phyloP scores from a whole-genome alignment of 441 rosid species.

The Euphorbia schlechtendalii region DNA sequence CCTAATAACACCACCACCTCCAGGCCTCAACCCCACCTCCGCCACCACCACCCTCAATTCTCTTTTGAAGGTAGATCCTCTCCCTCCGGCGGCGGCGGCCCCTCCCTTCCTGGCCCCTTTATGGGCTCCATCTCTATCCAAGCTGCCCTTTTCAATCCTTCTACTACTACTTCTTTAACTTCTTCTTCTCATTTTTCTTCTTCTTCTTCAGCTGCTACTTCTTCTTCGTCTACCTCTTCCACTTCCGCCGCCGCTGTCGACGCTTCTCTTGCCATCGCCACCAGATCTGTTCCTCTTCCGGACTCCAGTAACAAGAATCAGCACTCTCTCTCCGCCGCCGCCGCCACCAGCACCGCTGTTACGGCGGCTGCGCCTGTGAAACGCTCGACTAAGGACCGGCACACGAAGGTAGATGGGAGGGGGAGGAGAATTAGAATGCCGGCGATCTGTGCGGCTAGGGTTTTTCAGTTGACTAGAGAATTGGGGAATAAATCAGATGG shows the following conservation, averaged over 20 bases:
- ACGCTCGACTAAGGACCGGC: constrained; percentile 63
- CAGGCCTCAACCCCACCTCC: constrained; percentile 22
- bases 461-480: constrained; percentile 73
- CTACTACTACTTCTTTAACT: constrained; percentile 13
- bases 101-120: constrained; percentile 17
- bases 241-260: too few relatives aligned
- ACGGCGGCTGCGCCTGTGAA: constrained; percentile 25
- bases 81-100: constrained; percentile 9
- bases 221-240: too few relatives aligned
- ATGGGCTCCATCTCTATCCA: constrained; percentile 39
- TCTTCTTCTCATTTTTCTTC: constrained; percentile 15
- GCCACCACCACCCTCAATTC: constrained; percentile 23
- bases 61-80: constrained; percentile 32
- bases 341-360: neutral
- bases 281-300: constrained; percentile 49
- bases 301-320: constrained; percentile 28
- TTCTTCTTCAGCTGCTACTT: constrained; percentile 26
- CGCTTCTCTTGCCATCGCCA: constrained; percentile 61
- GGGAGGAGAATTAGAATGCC: constrained; percentile 81
- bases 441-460: constrained; percentile 72
- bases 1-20: constrained; percentile 36
- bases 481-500: constrained; percentile 72
- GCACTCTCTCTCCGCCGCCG: constrained; percentile 13
- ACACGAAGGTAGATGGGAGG: constrained; percentile 73
- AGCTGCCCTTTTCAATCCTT: constrained; percentile 17